Evolutionary conservation across 2,329 filamentous ascomycete species (phyloP), one percentile per base, ranked within the genome.

Genomic region (Drechslerella coelobrocha): DNA sequence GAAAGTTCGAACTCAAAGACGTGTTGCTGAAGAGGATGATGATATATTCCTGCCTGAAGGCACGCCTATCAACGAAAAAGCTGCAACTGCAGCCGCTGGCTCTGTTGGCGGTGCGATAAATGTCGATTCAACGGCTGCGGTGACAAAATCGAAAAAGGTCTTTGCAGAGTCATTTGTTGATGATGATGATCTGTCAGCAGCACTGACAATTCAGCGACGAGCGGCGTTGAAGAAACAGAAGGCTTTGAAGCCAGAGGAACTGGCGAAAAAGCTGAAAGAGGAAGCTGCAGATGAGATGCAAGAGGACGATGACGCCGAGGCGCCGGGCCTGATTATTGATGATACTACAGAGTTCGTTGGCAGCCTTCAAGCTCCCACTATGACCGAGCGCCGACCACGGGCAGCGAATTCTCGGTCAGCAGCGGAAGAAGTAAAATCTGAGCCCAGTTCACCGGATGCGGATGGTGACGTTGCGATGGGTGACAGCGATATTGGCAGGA

Each of bases 281-380:
- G 87, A 90, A 75, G 88, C 86, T 19, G 84, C 87, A 27, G 86
- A 88, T 53, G 84, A 84, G 23, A 74, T 75, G 72, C 81, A 6
- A 6, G 29, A 84, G 2, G 81, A 79, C 14, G 81, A 83, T 0
- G 77, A 79, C 8, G 82, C 83, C 43, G 82, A 84, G 54, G 81
- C 81, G 31, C 82, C 82, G 1, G 93, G 92, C 1, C 82, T 99
- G 1, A 85, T 97, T n/a, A 92, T 99, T 63, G 93, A 97, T 71
- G 94, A 97, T 77, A 96, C 93, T 0, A 92, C 92, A 0, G 92
- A 96, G 76, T 99, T 99, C 75, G 89, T 99, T 27, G 89, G 92
- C 24, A 91, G 91, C 60, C 80, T 99, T 61, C 89, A 88, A 77
- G 89, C 88, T 66, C 86, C 88, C 12, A 84, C 81, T 1, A 79